A percentile compares a stretch with the other conserved stretches of the same genome.
Evolutionary conservation across 2,329 filamentous ascomycete genomes (phyloP).

Genomic region (Xylaria sp.): DNA sequence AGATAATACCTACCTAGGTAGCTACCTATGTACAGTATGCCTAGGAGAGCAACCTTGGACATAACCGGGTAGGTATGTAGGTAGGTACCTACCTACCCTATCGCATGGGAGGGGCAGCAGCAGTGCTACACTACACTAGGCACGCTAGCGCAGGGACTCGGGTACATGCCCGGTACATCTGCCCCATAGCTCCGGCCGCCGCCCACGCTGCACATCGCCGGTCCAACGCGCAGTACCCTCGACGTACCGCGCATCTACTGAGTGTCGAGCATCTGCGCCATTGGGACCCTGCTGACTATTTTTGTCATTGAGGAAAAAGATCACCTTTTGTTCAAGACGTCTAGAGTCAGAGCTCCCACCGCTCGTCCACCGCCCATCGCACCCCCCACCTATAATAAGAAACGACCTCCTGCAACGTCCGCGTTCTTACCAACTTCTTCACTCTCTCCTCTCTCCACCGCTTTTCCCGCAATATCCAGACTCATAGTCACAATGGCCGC

Average conservation of each 20-base stretch:
- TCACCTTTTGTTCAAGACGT: slow-evolving; percentile 20
- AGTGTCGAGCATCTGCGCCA: background rate
- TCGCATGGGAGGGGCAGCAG: too few relatives aligned
- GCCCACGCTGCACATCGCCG: background rate
- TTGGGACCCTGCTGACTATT: slow-evolving; percentile 29
- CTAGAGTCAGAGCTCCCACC: slow-evolving; percentile 28
- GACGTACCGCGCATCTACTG: slow-evolving; percentile 3
- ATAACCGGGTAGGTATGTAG: too few relatives aligned
- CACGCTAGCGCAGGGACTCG: background rate
- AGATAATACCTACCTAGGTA: too few relatives aligned
- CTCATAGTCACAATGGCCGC: slow-evolving; percentile 61
- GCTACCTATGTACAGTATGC: too few relatives aligned
- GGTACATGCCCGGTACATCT: background rate
- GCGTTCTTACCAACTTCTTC: slow-evolving; percentile 21
- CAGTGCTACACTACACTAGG: too few relatives aligned
- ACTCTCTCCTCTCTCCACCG: slow-evolving; percentile 17
- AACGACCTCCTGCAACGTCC: slow-evolving; percentile 8
- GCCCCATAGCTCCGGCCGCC: background rate
- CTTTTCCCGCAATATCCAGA: slow-evolving; percentile 28
- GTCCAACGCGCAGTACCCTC: background rate
- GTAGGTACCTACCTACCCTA: too few relatives aligned
- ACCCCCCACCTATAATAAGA: slow-evolving; percentile 35
- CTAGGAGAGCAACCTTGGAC: too few relatives aligned
- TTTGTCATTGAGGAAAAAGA: slow-evolving; percentile 30
- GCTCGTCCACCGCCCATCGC: slow-evolving; percentile 27